A percentile compares a stretch with the other conserved stretches of the same genome.
These are phyloP conservation scores for Emiliania huxleyi DNA, from an alignment of 78 protist genomes.

Conservation along the genomic window DNA sequence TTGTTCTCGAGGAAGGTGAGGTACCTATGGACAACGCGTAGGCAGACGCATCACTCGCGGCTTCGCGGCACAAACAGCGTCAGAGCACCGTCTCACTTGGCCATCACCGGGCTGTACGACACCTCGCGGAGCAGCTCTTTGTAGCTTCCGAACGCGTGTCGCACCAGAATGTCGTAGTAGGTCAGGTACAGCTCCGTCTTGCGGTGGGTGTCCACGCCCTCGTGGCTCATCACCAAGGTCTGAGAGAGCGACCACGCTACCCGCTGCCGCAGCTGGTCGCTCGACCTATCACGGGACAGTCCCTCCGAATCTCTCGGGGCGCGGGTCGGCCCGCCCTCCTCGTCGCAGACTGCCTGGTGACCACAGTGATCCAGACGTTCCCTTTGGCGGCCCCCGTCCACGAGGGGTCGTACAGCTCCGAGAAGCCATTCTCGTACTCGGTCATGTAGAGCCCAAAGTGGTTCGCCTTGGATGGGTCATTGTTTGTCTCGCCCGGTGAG, in stretches of 20 bases:
- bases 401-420: too few species aligned
- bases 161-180: constrained; percentile 32
- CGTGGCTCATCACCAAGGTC: neutral
- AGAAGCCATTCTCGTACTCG: too few species aligned
- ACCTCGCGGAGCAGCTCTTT: constrained; percentile 19
- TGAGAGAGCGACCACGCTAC: constrained; percentile 17
- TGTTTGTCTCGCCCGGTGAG: neutral
- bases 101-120: neutral
- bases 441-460: neutral
- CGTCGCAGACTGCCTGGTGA: neutral
- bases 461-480: neutral
- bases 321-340: too few species aligned
- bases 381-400: too few species aligned
- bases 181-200: neutral
- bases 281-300: neutral
- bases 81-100: too few species aligned
- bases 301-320: neutral
- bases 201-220: neutral
- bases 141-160: constrained; percentile 27
- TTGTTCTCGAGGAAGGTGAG: neutral
- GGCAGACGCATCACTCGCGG: too few species aligned
- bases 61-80: too few species aligned
- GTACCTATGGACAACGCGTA: too few species aligned
- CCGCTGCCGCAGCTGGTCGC: constrained; percentile 40
- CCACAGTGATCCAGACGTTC: neutral